Conservation (phyloP, 257 asterid species). For the Handroanthus guayacan region DNA sequence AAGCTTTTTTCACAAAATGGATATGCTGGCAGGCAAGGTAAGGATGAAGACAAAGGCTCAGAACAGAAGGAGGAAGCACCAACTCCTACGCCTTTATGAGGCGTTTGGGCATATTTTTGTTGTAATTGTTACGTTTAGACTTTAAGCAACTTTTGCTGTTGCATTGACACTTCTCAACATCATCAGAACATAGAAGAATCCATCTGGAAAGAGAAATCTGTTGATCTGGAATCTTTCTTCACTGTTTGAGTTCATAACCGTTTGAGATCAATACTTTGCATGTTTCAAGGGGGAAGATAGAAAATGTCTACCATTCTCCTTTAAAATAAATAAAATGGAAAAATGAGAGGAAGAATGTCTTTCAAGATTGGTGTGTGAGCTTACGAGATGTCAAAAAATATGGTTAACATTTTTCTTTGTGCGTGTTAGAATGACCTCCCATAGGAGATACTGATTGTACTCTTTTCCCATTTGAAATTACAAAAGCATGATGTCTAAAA, state of each 20-base stretch:
- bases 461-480: too few relatives aligned
- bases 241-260: background rate
- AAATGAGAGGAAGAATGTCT: too few relatives aligned
- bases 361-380: too few relatives aligned
- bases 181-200: background rate
- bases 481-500: too few relatives aligned
- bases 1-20: constrained; percentile 51
- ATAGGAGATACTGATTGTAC: too few relatives aligned
- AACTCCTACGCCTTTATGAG: constrained; percentile 49
- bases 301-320: too few relatives aligned
- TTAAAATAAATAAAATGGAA: too few relatives aligned
- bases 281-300: too few relatives aligned
- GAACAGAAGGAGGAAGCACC: constrained; percentile 63
- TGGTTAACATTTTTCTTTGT: too few relatives aligned
- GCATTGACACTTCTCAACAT: constrained; percentile 11
- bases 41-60: constrained; percentile 45
- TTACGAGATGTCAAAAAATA: too few relatives aligned
- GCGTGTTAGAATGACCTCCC: too few relatives aligned
- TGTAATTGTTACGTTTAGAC: background rate
- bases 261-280: background rate
- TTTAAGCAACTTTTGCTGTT: background rate
- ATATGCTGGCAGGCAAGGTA: constrained; percentile 33
- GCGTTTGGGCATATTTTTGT: constrained; percentile 7
- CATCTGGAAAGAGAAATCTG: background rate
- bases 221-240: background rate